Conservation (phyloP, 352 stramenopile genomes). For the Pythium pectinolyticum region DNA sequence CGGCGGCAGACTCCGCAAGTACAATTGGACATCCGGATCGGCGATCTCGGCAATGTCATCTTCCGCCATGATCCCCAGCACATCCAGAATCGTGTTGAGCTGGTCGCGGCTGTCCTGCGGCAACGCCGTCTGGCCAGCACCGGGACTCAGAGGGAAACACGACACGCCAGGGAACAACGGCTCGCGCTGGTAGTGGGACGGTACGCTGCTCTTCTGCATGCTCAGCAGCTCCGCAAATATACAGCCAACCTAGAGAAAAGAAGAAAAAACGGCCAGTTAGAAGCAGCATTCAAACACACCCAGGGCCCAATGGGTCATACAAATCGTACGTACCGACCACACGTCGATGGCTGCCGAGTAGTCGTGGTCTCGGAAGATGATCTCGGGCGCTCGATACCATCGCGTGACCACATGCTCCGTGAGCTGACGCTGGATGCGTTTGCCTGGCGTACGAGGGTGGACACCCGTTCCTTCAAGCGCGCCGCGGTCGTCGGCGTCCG, state of each 20-base stretch:
- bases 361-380: conserved; percentile 91
- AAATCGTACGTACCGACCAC: conserved; percentile 73
- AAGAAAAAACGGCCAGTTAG: conserved; percentile 7
- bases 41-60: conserved; percentile 86
- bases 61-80: conserved; percentile 85
- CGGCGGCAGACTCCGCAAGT: conserved; percentile 73
- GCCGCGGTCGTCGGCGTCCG: conserved; percentile 55
- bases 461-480: conserved; percentile 64
- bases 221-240: conserved; percentile 95
- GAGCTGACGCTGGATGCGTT: conserved; percentile 88
- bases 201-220: conserved; percentile 96
- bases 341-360: conserved; percentile 88
- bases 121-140: conserved; percentile 68
- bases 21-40: conserved; percentile 81
- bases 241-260: conserved; percentile 79
- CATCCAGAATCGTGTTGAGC: conserved; percentile 86
- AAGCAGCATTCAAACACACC: not conserved
- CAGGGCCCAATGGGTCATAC: too few species aligned
- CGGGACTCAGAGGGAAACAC: conserved; percentile 84
- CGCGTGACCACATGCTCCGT: conserved; percentile 95
- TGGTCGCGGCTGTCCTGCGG: conserved; percentile 85
- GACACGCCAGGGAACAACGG: conserved; percentile 94
- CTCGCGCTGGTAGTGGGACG: conserved; percentile 92
- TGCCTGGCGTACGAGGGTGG: conserved; percentile 69
- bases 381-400: conserved; percentile 95